phyloP scores from a whole-genome alignment of 257 asterid species.

The Solanum corneliomulleri region DNA sequence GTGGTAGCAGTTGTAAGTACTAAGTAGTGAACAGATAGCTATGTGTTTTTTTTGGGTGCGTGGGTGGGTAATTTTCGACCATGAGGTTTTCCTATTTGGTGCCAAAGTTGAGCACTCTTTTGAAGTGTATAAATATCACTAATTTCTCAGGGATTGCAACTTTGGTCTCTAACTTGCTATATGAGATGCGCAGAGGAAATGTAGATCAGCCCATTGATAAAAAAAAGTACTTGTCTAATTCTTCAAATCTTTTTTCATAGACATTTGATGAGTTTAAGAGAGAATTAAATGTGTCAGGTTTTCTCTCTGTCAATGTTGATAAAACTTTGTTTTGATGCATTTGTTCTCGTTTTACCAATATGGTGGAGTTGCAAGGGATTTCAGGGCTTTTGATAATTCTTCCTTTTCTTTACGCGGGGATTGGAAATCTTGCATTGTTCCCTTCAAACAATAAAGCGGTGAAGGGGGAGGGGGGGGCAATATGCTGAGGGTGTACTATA shows the following conservation, averaged over 20 bases:
- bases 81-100: background rate
- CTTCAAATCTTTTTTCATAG: background rate
- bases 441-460: background rate
- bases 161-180: background rate
- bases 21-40: constrained; percentile 17
- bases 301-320: background rate
- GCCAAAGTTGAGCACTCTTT: background rate
- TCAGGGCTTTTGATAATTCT: background rate
- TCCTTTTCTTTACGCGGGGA: background rate
- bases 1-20: constrained; percentile 73
- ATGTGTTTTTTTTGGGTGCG: background rate
- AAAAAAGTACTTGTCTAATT: background rate
- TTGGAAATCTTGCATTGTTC: background rate
- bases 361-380: background rate
- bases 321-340: background rate
- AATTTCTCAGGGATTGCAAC: background rate
- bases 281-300: background rate
- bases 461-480: background rate
- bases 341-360: background rate
- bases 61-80: background rate
- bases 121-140: background rate
- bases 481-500: background rate
- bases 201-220: background rate
- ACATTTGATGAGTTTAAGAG: background rate
- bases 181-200: background rate